Evolutionary conservation across 306 rosid genomes (phyloP).

Genomic region (Fragaria iinumae): DNA sequence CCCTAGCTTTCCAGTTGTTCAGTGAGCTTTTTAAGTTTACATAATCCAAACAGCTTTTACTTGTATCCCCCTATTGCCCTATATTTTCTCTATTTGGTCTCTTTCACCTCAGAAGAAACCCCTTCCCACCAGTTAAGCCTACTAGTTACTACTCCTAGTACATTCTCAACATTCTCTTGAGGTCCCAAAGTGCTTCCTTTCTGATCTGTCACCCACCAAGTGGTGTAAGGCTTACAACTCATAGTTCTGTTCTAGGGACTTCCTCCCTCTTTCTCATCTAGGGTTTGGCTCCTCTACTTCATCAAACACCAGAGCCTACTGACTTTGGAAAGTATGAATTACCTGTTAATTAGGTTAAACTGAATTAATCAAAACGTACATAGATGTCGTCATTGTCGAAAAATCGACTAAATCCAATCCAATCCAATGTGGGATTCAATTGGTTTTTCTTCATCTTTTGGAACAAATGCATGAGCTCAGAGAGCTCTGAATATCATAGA

Average conservation of each 20-base stretch:
- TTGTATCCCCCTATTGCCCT: slow-evolving; percentile 34
- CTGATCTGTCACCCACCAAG: slow-evolving; percentile 88
- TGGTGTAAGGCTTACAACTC: slow-evolving; percentile 76
- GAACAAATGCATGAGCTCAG: not conserved
- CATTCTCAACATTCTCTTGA: slow-evolving; percentile 19
- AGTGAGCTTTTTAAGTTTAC: slow-evolving; percentile 21
- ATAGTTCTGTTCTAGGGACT: slow-evolving; percentile 35
- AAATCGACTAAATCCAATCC: not conserved
- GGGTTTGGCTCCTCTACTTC: slow-evolving; percentile 23
- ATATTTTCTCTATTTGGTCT: slow-evolving; percentile 30
- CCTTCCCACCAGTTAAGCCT: slow-evolving; percentile 26
- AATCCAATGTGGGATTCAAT: not conserved
- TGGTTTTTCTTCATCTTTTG: not conserved
- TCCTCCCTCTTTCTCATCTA: slow-evolving; percentile 25
- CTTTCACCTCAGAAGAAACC: slow-evolving; percentile 13
- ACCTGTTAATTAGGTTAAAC: not conserved
- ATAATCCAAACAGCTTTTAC: slow-evolving; percentile 31
- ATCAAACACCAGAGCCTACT: slow-evolving; percentile 7
- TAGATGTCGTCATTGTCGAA: not conserved
- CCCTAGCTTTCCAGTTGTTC: slow-evolving; percentile 52
- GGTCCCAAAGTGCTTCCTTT: slow-evolving; percentile 48
- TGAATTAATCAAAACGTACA: not conserved
- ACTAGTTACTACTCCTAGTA: slow-evolving; percentile 32
- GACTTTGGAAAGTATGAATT: not conserved
- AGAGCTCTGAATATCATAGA: not conserved